Evolutionary conservation across 352 stramenopile genomes (phyloP), one percentile per base, ranked within the genome.

Genomic region (Globisporangium cederbergense): DNA sequence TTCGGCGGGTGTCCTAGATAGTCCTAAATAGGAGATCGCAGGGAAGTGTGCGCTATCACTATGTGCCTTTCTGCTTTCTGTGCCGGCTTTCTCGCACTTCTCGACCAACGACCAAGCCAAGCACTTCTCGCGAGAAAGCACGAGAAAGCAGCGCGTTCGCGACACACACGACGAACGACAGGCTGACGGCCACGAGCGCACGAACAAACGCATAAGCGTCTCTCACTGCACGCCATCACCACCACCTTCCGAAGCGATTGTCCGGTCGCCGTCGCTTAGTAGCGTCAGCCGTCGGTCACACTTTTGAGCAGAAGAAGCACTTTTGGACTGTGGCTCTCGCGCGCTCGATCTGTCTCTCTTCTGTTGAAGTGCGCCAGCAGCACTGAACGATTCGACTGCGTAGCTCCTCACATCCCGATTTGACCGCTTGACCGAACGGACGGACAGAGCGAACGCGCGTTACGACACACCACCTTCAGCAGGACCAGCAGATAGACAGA

Each of bases 321-420:
- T 32, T 36, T 36, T 36, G 22, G 32, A 46, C 52, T 58, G 16
- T 58, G 52, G 40, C 32, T 32, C 18, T 58, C 25, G 16, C 32
- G 8, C 22, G 30, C 50, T 56, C 32, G 34, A 13, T 62, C 52
- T 67, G 47, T 62, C 53, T 61, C 53, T 60, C 52, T 34, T 18
- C 53, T 36, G 53, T 60, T 51, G 53, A 62, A 62, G 57, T 62
- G 40, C 30, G 22, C 22, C 28, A 46, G 11, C 30, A 36, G 32
- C 32, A 45, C 46, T 20, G 25, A 36, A 38, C 50, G 28, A 42
- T 28, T 56, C 52, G 9, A 25, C n/a, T 28, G 42, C 57, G 30
- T 62, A 40, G 40, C 43, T 43, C 11, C 57, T 51, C 57, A 62
- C 43, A 55, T 55, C 18, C 10, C 18, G 18, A 62, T 62, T 62